These are phyloP conservation scores for Cyanophora paradoxa DNA, from an alignment of 78 protist genomes.

Conservation along the genomic window DNA sequence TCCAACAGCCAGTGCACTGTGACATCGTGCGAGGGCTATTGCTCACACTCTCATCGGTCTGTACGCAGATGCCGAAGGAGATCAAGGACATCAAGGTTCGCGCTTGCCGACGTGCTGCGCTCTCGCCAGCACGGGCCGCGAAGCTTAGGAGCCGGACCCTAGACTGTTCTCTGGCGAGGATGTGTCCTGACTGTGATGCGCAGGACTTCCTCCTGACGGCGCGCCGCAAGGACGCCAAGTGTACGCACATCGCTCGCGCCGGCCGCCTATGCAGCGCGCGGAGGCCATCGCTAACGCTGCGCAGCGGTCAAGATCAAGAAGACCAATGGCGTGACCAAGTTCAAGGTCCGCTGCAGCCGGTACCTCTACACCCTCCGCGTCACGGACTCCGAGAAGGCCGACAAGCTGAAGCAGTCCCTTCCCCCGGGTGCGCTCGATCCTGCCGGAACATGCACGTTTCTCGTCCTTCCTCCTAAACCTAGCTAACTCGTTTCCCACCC, in stretches of 20 bases:
- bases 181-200: too few species aligned
- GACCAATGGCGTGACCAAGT: conserved; percentile 75
- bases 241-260: background rate
- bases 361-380: conserved; percentile 90
- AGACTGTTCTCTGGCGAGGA: too few species aligned
- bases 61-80: conserved; percentile 94
- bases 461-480: background rate
- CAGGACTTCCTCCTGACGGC: conserved; percentile 83
- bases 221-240: conserved; percentile 82
- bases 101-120: too few species aligned
- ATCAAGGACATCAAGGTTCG: conserved; percentile 90
- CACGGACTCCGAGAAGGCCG: conserved; percentile 73
- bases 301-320: conserved; percentile 83
- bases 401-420: conserved; percentile 85
- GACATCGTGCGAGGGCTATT: too few species aligned
- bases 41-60: too few species aligned
- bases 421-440: conserved; percentile 64
- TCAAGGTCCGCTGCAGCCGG: conserved; percentile 90
- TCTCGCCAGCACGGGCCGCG: too few species aligned
- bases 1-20: too few species aligned
- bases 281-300: background rate
- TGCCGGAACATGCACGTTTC: background rate
- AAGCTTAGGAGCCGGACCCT: too few species aligned
- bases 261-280: background rate
- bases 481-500: too few species aligned